These are phyloP conservation scores for Colletotrichum caudatum DNA, from an alignment of 2,329 filamentous ascomycete species.

Conservation along the genomic window DNA sequence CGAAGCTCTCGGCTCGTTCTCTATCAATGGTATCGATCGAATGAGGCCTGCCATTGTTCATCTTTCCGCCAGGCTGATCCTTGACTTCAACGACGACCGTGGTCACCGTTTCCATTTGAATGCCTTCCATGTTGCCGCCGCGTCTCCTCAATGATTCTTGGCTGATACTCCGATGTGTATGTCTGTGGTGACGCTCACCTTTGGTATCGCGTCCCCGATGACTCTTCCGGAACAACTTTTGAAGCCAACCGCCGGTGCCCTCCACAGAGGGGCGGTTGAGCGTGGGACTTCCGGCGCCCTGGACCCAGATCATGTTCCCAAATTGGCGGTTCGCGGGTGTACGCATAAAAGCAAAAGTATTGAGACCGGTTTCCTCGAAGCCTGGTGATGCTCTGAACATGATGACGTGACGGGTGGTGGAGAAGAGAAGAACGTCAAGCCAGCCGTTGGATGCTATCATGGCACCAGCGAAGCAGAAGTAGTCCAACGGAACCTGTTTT, in stretches of 20 bases:
- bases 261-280: conserved; percentile 1
- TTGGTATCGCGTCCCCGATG: not conserved
- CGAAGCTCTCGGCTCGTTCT: conserved; percentile 32
- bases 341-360: conserved; percentile 40
- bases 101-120: conserved; percentile 60
- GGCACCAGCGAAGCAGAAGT: conserved; percentile 64
- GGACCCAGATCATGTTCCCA: conserved; percentile 40
- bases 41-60: conserved; percentile 1
- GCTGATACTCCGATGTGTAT: conserved; percentile 31
- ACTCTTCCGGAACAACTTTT: conserved; percentile 20
- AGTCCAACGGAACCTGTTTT: conserved; percentile 56
- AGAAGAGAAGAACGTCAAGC: conserved; percentile 57
- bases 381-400: conserved; percentile 45
- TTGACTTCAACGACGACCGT: conserved; percentile 55
- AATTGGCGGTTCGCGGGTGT: conserved; percentile 35
- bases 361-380: conserved; percentile 34
- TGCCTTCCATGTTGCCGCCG: conserved; percentile 45
- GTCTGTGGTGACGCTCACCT: conserved; percentile 6
- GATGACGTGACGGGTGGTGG: conserved; percentile 54
- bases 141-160: conserved; percentile 33
- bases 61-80: not conserved
- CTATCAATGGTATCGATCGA: conserved; percentile 33
- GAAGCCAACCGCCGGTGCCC: conserved; percentile 35
- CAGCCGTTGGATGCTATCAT: conserved; percentile 64
- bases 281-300: conserved; percentile 29